Evolutionary conservation across 495 filamentous ascomycete species (phyloP).

Genomic region (Hypoxylon perforatum): DNA sequence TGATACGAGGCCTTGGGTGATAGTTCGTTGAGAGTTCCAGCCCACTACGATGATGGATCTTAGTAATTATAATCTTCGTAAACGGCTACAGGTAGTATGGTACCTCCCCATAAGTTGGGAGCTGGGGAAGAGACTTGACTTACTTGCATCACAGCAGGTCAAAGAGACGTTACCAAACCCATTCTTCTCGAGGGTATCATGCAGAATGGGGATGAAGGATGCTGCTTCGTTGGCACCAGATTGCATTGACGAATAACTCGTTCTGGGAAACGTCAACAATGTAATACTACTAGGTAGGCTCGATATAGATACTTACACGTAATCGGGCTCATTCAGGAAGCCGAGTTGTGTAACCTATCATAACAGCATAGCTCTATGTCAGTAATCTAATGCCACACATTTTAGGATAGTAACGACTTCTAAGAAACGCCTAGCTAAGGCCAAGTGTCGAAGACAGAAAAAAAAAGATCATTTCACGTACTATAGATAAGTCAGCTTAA

Average conservation of each 20-base stretch:
- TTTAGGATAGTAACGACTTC: too few species aligned
- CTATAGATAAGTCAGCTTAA: too few species aligned
- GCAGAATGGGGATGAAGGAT: conserved; percentile 60
- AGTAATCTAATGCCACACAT: too few species aligned
- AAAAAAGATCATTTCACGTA: too few species aligned
- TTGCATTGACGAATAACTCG: conserved; percentile 59
- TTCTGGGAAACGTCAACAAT: conserved; percentile 25
- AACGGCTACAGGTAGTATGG: background rate
- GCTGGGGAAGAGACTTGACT: background rate
- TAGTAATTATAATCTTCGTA: background rate
- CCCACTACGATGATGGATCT: conserved; percentile 43
- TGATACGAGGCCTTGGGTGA: conserved; percentile 53
- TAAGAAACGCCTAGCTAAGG: too few species aligned
- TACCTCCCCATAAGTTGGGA: too few species aligned
- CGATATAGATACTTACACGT: conserved; percentile 36
- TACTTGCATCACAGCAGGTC: conserved; percentile 62
- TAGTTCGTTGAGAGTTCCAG: conserved; percentile 54
- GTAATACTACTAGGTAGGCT: background rate
- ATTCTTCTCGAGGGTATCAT: conserved; percentile 50
- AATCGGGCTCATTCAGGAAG: conserved; percentile 69
- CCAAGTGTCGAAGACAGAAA: too few species aligned
- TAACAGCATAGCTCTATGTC: too few species aligned
- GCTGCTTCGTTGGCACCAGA: conserved; percentile 58
- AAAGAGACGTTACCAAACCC: conserved; percentile 52
- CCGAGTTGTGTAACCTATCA: conserved; percentile 61